These are phyloP conservation scores for Friedmanniomyces simplex DNA, from an alignment of 495 filamentous ascomycete species.

Conservation along the genomic window DNA sequence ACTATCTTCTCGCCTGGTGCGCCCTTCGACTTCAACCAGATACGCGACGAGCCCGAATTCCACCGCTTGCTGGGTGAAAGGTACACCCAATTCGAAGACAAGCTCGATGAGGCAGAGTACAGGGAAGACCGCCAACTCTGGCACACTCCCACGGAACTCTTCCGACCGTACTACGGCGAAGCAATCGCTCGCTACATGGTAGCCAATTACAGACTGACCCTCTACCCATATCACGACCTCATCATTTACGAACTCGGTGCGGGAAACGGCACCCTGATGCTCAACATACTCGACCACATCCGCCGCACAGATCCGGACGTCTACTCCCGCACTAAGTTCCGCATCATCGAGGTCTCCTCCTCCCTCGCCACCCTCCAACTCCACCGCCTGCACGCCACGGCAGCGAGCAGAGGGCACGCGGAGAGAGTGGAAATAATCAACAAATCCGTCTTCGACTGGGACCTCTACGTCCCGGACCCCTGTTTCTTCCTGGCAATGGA, in stretches of 20 bases:
- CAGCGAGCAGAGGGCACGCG: conserved; percentile 60
- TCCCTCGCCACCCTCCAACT: conserved; percentile 68
- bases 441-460: conserved; percentile 89
- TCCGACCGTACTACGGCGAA: conserved; percentile 93
- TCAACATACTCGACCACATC: conserved; percentile 95
- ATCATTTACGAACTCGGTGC: conserved; percentile 99
- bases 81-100: conserved; percentile 85
- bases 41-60: conserved; percentile 78
- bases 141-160: conserved; percentile 97
- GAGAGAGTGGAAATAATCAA: conserved; percentile 90
- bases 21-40: conserved; percentile 78
- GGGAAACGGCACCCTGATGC: conserved; percentile 94
- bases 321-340: conserved; percentile 87
- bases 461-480: conserved; percentile 68
- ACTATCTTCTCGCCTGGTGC: conserved; percentile 90
- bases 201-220: conserved; percentile 86
- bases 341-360: conserved; percentile 87
- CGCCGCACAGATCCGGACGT: conserved; percentile 80
- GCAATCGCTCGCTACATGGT: conserved; percentile 89
- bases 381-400: conserved; percentile 52
- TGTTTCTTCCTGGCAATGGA: conserved; percentile 99
- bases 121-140: conserved; percentile 84
- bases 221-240: conserved; percentile 92
- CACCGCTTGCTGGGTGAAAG: conserved; percentile 59
- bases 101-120: conserved; percentile 55